Base-by-base conservation (phyloP, 2,329 filamentous ascomycete species). In the Scopulariopsis brevicaulis region DNA sequence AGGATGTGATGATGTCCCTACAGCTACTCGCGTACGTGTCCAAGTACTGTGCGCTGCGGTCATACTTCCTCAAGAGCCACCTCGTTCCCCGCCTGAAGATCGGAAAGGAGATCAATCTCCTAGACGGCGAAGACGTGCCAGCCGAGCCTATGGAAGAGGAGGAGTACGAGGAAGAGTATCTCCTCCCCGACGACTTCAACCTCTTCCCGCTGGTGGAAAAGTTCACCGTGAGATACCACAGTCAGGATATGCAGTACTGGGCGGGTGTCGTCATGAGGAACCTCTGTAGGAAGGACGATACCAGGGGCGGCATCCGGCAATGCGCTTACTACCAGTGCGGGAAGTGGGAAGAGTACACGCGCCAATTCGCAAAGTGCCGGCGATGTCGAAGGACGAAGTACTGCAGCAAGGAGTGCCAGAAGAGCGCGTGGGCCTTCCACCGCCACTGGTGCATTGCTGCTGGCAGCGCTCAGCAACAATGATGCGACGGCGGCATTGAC, bases 391-490 rank as follows among this genome's bases (percentile, higher is more conserved):
- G 94, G 63, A 99, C 94, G 61, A 99, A 99, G 73, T 96, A 96
- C 76, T 99, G 94, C 84, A 96, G 92, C 81, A 99, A 99, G 74
- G 94, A 99, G 72, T 99, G 94, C 73, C 94, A 99, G 74, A 97
- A 97, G 78, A 95, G 90, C 65, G 95, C 94, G 11, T 99, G 94
- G 94, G 91, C 94, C 32, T 97, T 91, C 73, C 94, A 99, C 70
- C 86, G 94, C 61, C 95, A 97, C 74, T 99, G 94, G 94, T 99
- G 94, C 70, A 87, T 94, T 59, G 86, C 87, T 60, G 89, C 89
- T 55, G 75, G 50, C 15, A 53, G 48, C 3, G 52, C 51, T 25
- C 56, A 58, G 35, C 59, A 58, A 57, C 58, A 59, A 57, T 56
- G 46, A 50, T 24, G 46, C n/a, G 46, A 24, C 20, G 46, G 24